phyloP scores from a whole-genome alignment of 768 basidiomycete species.

The Boletus rubescentipes region DNA sequence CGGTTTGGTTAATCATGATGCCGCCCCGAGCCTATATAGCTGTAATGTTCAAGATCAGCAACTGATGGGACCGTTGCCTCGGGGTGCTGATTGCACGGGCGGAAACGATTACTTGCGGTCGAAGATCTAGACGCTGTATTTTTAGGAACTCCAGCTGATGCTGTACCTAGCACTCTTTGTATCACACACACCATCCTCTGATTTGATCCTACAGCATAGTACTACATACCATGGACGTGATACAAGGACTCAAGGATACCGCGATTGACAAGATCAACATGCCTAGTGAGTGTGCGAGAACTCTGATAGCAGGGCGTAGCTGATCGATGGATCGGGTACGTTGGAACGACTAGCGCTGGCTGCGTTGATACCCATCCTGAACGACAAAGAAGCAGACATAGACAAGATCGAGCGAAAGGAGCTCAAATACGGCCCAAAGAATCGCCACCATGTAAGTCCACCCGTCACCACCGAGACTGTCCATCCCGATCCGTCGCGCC shows the following conservation, averaged over 20 bases:
- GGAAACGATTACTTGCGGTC: too few species aligned
- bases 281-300: slow-evolving; percentile 31
- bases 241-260: slow-evolving; percentile 32
- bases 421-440: slow-evolving; percentile 50
- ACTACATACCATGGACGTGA: slow-evolving; percentile 35
- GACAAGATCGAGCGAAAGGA: slow-evolving; percentile 47
- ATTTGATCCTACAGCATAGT: background rate
- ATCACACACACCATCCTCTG: background rate
- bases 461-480: background rate
- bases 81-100: too few species aligned
- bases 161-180: background rate
- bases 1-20: too few species aligned
- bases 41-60: too few species aligned
- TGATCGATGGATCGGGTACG: slow-evolving; percentile 3
- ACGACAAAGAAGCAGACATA: slow-evolving; percentile 47
- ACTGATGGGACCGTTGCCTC: too few species aligned
- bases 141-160: background rate
- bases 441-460: slow-evolving; percentile 39
- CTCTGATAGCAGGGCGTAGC: background rate
- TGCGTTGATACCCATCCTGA: slow-evolving; percentile 51
- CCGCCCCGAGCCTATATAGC: too few species aligned
- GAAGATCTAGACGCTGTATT: too few species aligned
- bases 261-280: slow-evolving; percentile 33
- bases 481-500: background rate
- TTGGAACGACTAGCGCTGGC: slow-evolving; percentile 38